phyloP scores from a whole-genome alignment of 2,329 filamentous ascomycete genomes.

The Fusarium denticulatum region DNA sequence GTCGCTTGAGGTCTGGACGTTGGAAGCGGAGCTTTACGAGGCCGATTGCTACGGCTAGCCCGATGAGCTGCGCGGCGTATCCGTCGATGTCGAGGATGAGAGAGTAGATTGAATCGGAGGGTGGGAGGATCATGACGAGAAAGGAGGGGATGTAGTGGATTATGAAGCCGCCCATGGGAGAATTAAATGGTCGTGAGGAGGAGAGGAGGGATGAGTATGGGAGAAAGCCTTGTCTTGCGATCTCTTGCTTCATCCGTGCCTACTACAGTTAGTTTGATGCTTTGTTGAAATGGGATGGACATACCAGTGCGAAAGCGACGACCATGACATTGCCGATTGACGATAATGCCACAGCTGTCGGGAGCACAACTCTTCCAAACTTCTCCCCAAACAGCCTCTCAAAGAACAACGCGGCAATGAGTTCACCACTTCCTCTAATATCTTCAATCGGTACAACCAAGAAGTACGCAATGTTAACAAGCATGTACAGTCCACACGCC shows the following conservation, averaged over 20 bases:
- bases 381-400: slow-evolving; percentile 68
- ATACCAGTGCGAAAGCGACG: slow-evolving; percentile 72
- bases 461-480: slow-evolving; percentile 71
- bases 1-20: slow-evolving; percentile 68
- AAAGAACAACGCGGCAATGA: slow-evolving; percentile 76
- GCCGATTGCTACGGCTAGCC: slow-evolving; percentile 65
- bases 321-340: slow-evolving; percentile 79
- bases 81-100: slow-evolving; percentile 79
- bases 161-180: slow-evolving; percentile 73
- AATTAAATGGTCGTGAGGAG: slow-evolving; percentile 72
- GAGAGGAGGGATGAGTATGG: slow-evolving; percentile 70
- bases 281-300: neutral
- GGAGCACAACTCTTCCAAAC: slow-evolving; percentile 67
- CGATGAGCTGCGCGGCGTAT: slow-evolving; percentile 71
- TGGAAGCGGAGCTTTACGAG: slow-evolving; percentile 69
- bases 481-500: slow-evolving; percentile 71
- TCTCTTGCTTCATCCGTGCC: slow-evolving; percentile 77
- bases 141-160: slow-evolving; percentile 75
- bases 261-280: slow-evolving; percentile 45
- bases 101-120: slow-evolving; percentile 73
- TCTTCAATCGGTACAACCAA: slow-evolving; percentile 74
- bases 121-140: slow-evolving; percentile 72
- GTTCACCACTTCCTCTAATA: slow-evolving; percentile 71
- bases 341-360: slow-evolving; percentile 72
- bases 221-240: slow-evolving; percentile 76